Evolutionary conservation across 2,329 filamentous ascomycete genomes (phyloP).

Genomic region (Ambrosiella beaveri): DNA sequence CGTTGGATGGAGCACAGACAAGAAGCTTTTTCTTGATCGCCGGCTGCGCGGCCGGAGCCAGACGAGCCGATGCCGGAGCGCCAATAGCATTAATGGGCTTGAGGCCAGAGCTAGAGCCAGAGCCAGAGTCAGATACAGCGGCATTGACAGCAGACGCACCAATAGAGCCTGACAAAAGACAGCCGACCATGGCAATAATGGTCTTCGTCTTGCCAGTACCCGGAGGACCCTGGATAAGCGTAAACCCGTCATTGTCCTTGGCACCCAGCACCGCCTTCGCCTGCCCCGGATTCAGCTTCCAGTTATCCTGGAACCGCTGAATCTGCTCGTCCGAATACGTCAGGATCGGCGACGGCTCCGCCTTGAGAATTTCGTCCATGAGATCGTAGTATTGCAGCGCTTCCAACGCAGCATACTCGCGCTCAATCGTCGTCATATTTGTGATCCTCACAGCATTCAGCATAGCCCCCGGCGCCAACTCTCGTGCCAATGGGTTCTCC

Average conservation of each 20-base stretch:
- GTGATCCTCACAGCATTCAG: conserved; percentile 69
- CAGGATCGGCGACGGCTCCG: conserved; percentile 76
- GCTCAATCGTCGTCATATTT: conserved; percentile 84
- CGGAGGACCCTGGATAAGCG: conserved; percentile 84
- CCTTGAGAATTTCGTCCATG: conserved; percentile 77
- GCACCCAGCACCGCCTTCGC: conserved; percentile 83
- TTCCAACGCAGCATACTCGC: conserved; percentile 83
- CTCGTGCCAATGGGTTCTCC: conserved; percentile 42
- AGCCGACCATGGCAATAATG: conserved; percentile 88
- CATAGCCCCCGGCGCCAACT: conserved; percentile 50
- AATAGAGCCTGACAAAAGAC: conserved; percentile 50
- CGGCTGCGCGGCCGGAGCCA: not conserved
- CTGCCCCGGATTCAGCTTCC: conserved; percentile 74
- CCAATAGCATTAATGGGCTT: conserved; percentile 8
- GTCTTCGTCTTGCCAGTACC: conserved; percentile 98
- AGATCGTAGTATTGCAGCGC: conserved; percentile 91
- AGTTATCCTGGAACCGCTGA: conserved; percentile 52
- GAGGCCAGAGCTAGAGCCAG: not conserved
- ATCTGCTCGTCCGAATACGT: conserved; percentile 62
- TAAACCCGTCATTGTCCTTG: conserved; percentile 91
- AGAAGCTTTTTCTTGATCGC: conserved; percentile 57
- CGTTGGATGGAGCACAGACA: conserved; percentile 96
- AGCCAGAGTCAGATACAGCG: not conserved
- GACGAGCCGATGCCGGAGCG: not conserved
- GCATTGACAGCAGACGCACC: not conserved